A percentile compares a stretch with the other conserved stretches of the same genome.
Evolutionary conservation across 2,329 filamentous ascomycete genomes (phyloP).

Genomic region (Podosphaera fusca): DNA sequence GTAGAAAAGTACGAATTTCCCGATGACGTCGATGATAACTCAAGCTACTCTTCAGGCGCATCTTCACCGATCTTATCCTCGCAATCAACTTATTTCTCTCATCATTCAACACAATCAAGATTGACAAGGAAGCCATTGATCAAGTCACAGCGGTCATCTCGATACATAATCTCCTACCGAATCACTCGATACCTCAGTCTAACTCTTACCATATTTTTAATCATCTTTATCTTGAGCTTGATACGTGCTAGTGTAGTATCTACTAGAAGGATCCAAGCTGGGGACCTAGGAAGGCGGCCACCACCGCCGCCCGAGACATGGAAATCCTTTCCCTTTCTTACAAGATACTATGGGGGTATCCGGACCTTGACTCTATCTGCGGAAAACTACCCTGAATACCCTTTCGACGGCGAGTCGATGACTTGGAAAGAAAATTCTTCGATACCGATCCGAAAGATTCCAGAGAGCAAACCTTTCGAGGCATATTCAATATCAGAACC

Average conservation of each 20-base stretch:
- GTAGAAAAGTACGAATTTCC: conserved; percentile 20
- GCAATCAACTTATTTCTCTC: conserved; percentile 13
- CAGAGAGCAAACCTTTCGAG: conserved; percentile 31
- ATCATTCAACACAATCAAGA: conserved; percentile 14
- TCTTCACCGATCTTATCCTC: conserved; percentile 11
- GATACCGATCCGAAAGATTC: conserved; percentile 19
- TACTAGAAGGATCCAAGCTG: conserved; percentile 34
- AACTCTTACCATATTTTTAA: conserved; percentile 40
- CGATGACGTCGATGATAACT: conserved; percentile 24
- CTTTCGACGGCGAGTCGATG: conserved; percentile 35
- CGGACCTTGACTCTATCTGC: conserved; percentile 40
- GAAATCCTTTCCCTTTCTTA: conserved; percentile 69
- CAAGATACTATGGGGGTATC: conserved; percentile 76
- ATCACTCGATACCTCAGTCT: conserved; percentile 61
- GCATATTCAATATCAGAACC: conserved; percentile 34
- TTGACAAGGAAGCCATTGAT: conserved; percentile 10
- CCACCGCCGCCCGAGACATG: conserved; percentile 44
- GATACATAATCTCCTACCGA: conserved; percentile 34
- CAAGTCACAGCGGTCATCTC: conserved; percentile 3
- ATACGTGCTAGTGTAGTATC: conserved; percentile 51
- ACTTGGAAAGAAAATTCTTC: conserved; percentile 21
- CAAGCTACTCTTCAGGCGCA: conserved; percentile 18
- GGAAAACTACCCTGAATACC: conserved; percentile 63
- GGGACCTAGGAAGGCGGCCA: conserved; percentile 33
- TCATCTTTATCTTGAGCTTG: conserved; percentile 57